Conservation (phyloP, 2,329 filamentous ascomycete genomes). For the Cordyceps javanica region DNA sequence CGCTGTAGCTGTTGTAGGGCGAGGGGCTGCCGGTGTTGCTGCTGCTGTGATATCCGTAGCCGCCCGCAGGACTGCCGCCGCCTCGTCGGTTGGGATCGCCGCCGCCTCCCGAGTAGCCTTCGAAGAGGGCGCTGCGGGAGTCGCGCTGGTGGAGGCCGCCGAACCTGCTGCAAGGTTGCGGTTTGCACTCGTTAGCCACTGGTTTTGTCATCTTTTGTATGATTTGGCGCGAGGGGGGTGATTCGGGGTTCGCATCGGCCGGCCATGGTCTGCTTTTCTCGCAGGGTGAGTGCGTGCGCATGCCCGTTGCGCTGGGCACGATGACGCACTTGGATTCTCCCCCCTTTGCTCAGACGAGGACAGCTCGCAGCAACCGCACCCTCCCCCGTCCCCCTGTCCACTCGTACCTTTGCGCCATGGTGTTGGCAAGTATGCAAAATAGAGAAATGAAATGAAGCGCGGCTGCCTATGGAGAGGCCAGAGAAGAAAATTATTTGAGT, state of each 20-base stretch:
- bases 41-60: constrained; percentile 33
- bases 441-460: too few relatives aligned
- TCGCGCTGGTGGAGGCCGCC: constrained; percentile 67
- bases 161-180: constrained; percentile 55
- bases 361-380: neutral
- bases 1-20: constrained; percentile 11
- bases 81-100: constrained; percentile 35
- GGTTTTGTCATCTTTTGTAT: too few relatives aligned
- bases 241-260: too few relatives aligned
- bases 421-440: neutral
- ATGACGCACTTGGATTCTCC: neutral
- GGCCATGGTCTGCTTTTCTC: too few relatives aligned
- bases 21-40: constrained; percentile 1
- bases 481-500: too few relatives aligned
- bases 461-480: too few relatives aligned
- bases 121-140: constrained; percentile 67
- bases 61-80: constrained; percentile 28
- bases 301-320: neutral
- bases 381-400: too few relatives aligned
- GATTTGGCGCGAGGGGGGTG: too few relatives aligned
- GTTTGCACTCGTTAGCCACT: neutral
- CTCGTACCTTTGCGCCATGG: constrained; percentile 31
- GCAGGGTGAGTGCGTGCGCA: too few relatives aligned
- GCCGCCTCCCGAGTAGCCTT: constrained; percentile 59
- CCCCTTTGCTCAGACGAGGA: neutral